Percentiles rank a stretch among this genome's conserved stretches.
These are phyloP conservation scores for Aphanomyces cochlioides DNA, from an alignment of 352 stramenopile species.

Conservation along the genomic window DNA sequence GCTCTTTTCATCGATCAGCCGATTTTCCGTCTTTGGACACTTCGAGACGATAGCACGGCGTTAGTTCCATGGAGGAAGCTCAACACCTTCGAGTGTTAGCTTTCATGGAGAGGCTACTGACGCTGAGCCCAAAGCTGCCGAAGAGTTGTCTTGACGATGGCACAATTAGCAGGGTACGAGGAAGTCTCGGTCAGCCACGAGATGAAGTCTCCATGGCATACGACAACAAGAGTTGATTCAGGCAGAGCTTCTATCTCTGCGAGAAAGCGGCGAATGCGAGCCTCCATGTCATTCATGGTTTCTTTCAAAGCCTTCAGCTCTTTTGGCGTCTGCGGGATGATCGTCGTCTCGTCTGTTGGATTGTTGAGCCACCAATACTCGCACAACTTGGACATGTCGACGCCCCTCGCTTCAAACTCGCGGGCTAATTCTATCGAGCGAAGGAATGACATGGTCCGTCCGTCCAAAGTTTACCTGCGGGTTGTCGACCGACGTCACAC, in stretches of 20 bases:
- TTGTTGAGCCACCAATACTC: constrained; percentile 62
- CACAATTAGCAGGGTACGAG: constrained; percentile 79
- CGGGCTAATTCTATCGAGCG: constrained; percentile 38
- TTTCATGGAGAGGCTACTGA: no score
- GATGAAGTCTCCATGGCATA: constrained; percentile 82
- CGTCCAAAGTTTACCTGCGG: constrained; percentile 34
- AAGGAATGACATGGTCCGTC: background rate
- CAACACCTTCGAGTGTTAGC: no score
- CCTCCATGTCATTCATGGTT: constrained; percentile 50
- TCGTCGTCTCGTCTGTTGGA: constrained; percentile 32
- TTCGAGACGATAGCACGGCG: no score
- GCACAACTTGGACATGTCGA: constrained; percentile 35
- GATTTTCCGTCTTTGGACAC: no score
- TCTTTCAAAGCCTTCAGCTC: constrained; percentile 62
- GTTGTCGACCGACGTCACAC: constrained; percentile 71
- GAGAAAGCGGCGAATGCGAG: constrained; percentile 63
- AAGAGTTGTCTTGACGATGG: constrained; percentile 51
- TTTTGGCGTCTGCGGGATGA: constrained; percentile 39
- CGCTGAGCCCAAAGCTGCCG: background rate
- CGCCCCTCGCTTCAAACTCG: constrained; percentile 5
- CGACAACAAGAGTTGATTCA: constrained; percentile 66
- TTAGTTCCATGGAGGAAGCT: no score
- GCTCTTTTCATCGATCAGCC: no score
- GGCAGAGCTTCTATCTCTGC: constrained; percentile 46
- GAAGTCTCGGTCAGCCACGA: constrained; percentile 78